A percentile compares a stretch with the other conserved stretches of the same genome.
Evolutionary conservation across 345 rosid species (phyloP).

Genomic region (Ailanthus altissimus): DNA sequence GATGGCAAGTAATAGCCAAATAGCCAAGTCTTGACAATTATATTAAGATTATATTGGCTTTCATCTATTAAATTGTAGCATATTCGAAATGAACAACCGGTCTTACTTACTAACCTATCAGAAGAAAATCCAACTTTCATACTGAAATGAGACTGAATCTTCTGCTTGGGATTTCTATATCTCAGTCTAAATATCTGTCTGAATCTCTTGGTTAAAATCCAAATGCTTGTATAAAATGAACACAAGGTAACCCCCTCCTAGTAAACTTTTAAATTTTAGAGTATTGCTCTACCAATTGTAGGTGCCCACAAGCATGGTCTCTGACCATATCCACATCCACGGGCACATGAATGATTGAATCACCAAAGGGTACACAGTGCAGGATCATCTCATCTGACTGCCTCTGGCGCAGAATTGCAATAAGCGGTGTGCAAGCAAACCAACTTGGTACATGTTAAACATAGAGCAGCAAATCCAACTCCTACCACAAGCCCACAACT

Average conservation of each 20-base stretch:
- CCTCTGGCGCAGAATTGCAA: constrained; percentile 98
- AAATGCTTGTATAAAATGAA: background rate
- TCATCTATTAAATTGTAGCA: background rate
- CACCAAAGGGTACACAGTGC: background rate
- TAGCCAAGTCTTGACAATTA: background rate
- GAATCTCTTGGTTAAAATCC: background rate
- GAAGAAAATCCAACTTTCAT: background rate
- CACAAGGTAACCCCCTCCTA: background rate
- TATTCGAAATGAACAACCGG: too few species aligned
- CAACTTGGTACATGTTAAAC: constrained; percentile 82
- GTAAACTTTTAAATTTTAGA: background rate
- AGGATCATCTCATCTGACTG: constrained; percentile 55
- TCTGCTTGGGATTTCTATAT: background rate
- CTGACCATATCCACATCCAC: background rate
- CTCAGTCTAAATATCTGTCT: constrained; percentile 1
- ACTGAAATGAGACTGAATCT: background rate
- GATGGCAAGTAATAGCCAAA: too few species aligned
- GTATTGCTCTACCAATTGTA: background rate
- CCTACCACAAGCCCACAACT: constrained; percentile 69
- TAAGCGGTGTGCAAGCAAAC: constrained; percentile 97
- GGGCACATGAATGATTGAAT: background rate
- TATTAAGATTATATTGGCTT: too few species aligned
- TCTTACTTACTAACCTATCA: background rate
- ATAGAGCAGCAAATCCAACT: constrained; percentile 61
- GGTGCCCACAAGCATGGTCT: background rate